These are phyloP conservation scores for Capronia americana DNA, from an alignment of 2,329 filamentous ascomycete genomes.

Conservation along the genomic window DNA sequence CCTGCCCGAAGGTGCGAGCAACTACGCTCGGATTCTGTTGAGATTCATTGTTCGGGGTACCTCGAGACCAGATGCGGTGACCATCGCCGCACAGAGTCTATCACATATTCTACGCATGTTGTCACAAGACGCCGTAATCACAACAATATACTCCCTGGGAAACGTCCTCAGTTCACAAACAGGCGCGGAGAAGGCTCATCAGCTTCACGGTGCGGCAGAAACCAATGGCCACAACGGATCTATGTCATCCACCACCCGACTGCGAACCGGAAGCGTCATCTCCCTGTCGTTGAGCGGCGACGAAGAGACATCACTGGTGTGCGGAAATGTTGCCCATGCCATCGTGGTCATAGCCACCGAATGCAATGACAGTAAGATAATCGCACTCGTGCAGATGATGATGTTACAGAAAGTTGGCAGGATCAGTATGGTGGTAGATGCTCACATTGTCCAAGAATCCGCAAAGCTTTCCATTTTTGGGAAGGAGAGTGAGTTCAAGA, in stretches of 20 bases:
- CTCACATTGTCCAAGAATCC: slow-evolving; percentile 82
- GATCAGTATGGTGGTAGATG: slow-evolving; percentile 79
- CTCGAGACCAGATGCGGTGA: slow-evolving; percentile 71
- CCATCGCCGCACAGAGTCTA: slow-evolving; percentile 81
- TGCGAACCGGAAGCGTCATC: slow-evolving; percentile 75
- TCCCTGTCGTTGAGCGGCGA: slow-evolving; percentile 77
- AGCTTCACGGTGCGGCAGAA: slow-evolving; percentile 34
- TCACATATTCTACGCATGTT: slow-evolving; percentile 80
- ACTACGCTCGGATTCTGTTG: slow-evolving; percentile 78
- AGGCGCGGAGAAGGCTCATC: slow-evolving; percentile 54
- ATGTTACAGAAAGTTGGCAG: slow-evolving; percentile 94
- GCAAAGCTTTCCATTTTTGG: slow-evolving; percentile 78
- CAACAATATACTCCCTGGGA: slow-evolving; percentile 93
- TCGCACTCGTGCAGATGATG: slow-evolving; percentile 90
- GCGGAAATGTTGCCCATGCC: slow-evolving; percentile 90
- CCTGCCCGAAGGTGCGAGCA: slow-evolving; percentile 74
- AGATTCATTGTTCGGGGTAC: slow-evolving; percentile 86
- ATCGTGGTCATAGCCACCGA: slow-evolving; percentile 87
- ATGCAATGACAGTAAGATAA: slow-evolving; percentile 88
- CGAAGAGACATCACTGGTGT: slow-evolving; percentile 77
- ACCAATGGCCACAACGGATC: slow-evolving; percentile 40
- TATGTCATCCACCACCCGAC: slow-evolving; percentile 42
- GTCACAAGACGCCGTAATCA: slow-evolving; percentile 92
- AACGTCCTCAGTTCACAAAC: slow-evolving; percentile 84
- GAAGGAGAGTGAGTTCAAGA: slow-evolving; percentile 80